phyloP scores from a whole-genome alignment of 2,329 filamentous ascomycete species.

The Aspergillus sp. region DNA sequence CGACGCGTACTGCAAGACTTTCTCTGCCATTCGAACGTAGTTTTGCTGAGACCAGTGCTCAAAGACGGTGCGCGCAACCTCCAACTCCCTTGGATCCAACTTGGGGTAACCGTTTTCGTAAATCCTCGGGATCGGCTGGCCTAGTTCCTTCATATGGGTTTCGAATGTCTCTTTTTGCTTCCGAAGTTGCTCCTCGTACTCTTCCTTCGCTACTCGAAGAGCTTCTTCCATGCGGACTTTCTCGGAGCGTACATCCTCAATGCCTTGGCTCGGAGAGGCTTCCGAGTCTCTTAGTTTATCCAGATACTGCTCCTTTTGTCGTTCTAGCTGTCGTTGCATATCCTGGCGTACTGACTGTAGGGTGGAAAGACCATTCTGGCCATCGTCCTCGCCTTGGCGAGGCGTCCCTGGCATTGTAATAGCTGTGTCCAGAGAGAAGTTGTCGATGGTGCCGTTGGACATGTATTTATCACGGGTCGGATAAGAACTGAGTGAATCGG shows the following conservation, averaged over 20 bases:
- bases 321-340: conserved; percentile 79
- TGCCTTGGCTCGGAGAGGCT: conserved; percentile 67
- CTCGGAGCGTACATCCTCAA: conserved; percentile 80
- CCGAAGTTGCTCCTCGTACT: conserved; percentile 84
- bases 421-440: conserved; percentile 90
- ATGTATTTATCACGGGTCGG: conserved; percentile 91
- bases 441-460: conserved; percentile 91
- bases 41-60: conserved; percentile 78
- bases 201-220: conserved; percentile 73
- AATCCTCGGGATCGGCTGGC: conserved; percentile 56
- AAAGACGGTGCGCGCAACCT: conserved; percentile 65
- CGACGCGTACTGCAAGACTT: conserved; percentile 82
- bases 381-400: conserved; percentile 66
- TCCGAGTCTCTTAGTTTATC: conserved; percentile 74
- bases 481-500: conserved; percentile 85
- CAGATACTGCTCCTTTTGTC: conserved; percentile 79
- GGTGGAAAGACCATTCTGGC: conserved; percentile 53
- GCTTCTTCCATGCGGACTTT: conserved; percentile 83
- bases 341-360: conserved; percentile 75
- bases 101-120: conserved; percentile 45
- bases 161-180: conserved; percentile 83
- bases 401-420: conserved; percentile 95
- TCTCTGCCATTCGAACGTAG: conserved; percentile 92
- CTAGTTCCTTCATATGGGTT: conserved; percentile 75
- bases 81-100: conserved; percentile 70